Evolutionary conservation across 495 filamentous ascomycete species (phyloP).

Genomic region (Chaetomium tenue): DNA sequence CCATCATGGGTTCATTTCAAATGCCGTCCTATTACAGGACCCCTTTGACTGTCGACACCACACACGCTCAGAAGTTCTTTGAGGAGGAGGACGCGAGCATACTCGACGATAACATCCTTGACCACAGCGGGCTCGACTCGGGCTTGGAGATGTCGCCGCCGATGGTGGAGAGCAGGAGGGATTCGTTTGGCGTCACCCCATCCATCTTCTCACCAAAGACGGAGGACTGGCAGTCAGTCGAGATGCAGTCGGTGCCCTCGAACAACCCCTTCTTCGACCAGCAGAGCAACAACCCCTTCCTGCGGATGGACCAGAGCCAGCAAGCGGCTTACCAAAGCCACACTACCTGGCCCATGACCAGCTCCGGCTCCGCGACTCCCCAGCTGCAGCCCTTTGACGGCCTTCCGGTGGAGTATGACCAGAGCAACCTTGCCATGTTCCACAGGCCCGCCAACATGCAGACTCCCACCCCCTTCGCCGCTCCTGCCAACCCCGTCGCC

Average conservation of each 20-base stretch:
- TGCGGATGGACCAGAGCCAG: conserved; percentile 57
- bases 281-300: conserved; percentile 56
- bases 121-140: conserved; percentile 60
- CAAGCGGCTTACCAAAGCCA: conserved; percentile 48
- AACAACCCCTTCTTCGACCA: conserved; percentile 63
- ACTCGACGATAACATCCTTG: conserved; percentile 82
- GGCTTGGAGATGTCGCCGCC: conserved; percentile 68
- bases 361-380: conserved; percentile 51
- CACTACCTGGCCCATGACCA: conserved; percentile 56
- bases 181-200: conserved; percentile 67
- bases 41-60: conserved; percentile 62
- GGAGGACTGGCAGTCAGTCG: conserved; percentile 65
- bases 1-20: conserved; percentile 52
- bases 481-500: conserved; percentile 46
- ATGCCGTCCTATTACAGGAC: conserved; percentile 64
- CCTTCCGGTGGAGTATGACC: conserved; percentile 61
- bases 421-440: conserved; percentile 50
- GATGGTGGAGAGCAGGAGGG: conserved; percentile 63
- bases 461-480: conserved; percentile 54
- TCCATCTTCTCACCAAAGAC: conserved; percentile 72
- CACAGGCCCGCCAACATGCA: conserved; percentile 49
- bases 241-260: conserved; percentile 56
- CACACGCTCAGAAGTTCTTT: conserved; percentile 57
- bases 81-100: conserved; percentile 81
- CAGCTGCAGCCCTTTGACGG: conserved; percentile 59